Evolutionary conservation across 768 basidiomycete species (phyloP), one percentile per base, ranked within the genome.

Genomic region (Favolaschia claudopus): DNA sequence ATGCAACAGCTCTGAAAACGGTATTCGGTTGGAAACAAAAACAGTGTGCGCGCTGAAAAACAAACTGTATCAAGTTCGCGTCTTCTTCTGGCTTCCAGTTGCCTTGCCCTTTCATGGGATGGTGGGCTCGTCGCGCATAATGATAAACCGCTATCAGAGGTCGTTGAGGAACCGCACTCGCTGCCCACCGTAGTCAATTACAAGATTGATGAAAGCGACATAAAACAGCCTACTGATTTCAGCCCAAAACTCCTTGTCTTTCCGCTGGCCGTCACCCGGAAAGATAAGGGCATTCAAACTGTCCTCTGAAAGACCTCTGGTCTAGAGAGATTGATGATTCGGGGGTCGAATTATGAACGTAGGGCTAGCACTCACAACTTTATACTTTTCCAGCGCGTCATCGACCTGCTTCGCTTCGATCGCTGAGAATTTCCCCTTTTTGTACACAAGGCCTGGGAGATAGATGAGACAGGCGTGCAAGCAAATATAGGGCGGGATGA

Each of bases 141-240:
- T 95, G 92, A 70, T 94, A 94, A 6, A 95, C 89, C 29, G 93
- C 89, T 25, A 88, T 86, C 58, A 95, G 87, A 5, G 92, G 92
- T 15, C 93, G 88, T 65, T 87, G 79, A 36, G 90, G 86, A 45
- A 93, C 78, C 22, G 89, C 85, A 49, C 80, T 69, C 46, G 93
- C 92, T 94, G 59, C 17, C 56, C 20, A 48, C 57, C 44, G 50
- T 64, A 46, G 57, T 49, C 22, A 50, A 38, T 48, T 15, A 63
- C 19, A 15, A 42, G 43, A 20, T 40, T 17, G 28, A 12, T 14
- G 24, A 43, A 32, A 36, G 19, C 7, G 15, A 33, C 31, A 6
- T 34, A 33, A 45, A 8, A 74, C 88, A 29, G 64, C n/a, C n/a
- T n/a, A 93, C 93, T 91, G 60, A 94, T 84, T 73, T 89, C 89